Evolutionary conservation across 2,329 filamentous ascomycete species (phyloP), one percentile per base, ranked within the genome.

Genomic region (Fusarium sp.): DNA sequence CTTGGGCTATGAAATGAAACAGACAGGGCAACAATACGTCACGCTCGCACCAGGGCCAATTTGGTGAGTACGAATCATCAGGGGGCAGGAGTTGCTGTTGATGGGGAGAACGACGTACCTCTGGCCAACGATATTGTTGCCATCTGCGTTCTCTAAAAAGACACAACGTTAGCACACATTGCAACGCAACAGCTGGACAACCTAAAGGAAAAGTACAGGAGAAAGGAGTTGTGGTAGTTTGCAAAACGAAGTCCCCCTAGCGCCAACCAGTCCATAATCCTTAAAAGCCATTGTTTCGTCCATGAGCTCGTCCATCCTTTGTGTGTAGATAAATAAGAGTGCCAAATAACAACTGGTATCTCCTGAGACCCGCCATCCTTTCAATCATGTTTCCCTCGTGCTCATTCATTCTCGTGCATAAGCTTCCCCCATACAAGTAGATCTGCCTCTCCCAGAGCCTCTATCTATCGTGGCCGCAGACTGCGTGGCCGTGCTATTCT

Each of bases 21-120:
- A 56, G n/a, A 35, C 27, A 27, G 16, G 20, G 39, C 14, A 62
- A 18, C 32, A 25, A 37, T 18, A 48, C 20, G 9, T 45, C 41
- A 56, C 23, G 20, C 35, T 54, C 35, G 23, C 39, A 35, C 43
- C 25, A n/a, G 30, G n/a, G 14, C 43, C 34, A 61, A 58, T 13
- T 37, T 39, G 27, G 34, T 57, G 43, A 71, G 56, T 65, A 68
- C 30, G 37, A 18, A 32, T 35, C 25, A 58, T 35, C 54, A 37
- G 27, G 16, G 45, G 57, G 25, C 32, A 37, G 16, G 10, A 16
- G 32, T 32, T 45, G 34, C 9, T 50, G 43, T 43, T 35, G 50
- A 34, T 52, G 37, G 50, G 71, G 62, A 59, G 45, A 66, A 68
- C 56, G 43, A 78, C 78, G 70, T 78, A 78, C 79, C 78, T 78